A percentile compares a stretch with the other conserved stretches of the same genome.
phyloP scores from a whole-genome alignment of 164 flowering plant genomes.

The Nelumbo lutea region DNA sequence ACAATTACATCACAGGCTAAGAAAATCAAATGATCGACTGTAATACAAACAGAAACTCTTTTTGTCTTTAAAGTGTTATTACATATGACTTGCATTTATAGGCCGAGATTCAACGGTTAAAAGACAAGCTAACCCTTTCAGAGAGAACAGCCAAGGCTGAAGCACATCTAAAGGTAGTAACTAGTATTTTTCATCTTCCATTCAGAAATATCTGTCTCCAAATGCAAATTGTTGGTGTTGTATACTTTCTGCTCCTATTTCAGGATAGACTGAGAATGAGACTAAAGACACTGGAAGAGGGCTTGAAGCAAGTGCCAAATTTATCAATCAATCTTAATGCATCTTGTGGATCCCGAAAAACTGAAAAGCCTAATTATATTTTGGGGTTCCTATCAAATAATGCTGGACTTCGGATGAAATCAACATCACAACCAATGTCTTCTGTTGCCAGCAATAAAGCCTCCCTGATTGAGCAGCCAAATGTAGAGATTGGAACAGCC shows the following conservation, averaged over 20 bases:
- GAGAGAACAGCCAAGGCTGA: constrained; percentile 90
- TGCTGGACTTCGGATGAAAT: constrained; percentile 49
- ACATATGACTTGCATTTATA: constrained; percentile 17
- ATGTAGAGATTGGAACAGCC: constrained; percentile 19
- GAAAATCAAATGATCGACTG: too few relatives aligned
- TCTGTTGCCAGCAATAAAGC: constrained; percentile 28
- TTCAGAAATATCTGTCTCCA: not conserved
- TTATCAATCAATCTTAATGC: constrained; percentile 25
- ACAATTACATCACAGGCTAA: too few relatives aligned
- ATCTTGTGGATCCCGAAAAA: constrained; percentile 28
- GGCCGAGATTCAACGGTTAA: constrained; percentile 82
- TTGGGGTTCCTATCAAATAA: constrained; percentile 52
- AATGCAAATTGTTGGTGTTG: constrained; percentile 1
- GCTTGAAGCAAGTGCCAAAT: constrained; percentile 50
- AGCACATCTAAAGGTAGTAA: constrained; percentile 73
- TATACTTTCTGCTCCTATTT: not conserved
- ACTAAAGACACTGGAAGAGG: constrained; percentile 79
- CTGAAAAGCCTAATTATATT: constrained; percentile 40
- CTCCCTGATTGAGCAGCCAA: constrained; percentile 39
- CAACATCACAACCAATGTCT: constrained; percentile 73
- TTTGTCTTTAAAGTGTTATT: not conserved
- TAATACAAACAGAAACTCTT: not conserved
- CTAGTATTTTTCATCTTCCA: constrained; percentile 3
- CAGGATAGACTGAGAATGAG: constrained; percentile 82
- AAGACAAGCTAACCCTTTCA: constrained; percentile 64